Percentiles rank a stretch among this genome's conserved stretches.
Conservation (phyloP, 768 basidiomycete genomes). For the Tubosaeta brunneosetosa region DNA sequence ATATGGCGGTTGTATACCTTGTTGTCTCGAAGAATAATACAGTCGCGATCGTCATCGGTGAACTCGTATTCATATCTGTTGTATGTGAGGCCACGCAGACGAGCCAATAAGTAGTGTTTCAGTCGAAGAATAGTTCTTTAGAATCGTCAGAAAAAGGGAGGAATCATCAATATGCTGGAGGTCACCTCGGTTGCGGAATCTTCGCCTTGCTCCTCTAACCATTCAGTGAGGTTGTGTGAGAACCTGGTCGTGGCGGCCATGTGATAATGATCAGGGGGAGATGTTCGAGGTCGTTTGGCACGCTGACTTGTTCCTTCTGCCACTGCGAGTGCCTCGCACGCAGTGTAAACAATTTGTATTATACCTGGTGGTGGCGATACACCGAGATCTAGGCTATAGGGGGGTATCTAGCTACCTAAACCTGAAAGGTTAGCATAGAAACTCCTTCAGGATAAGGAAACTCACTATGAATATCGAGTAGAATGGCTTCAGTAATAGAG, state of each 20-base stretch:
- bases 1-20: constrained; percentile 16
- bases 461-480: background rate
- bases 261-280: too few relatives aligned
- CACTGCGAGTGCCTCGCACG: too few relatives aligned
- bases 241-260: too few relatives aligned
- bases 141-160: background rate
- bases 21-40: constrained; percentile 17
- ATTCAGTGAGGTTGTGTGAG: too few relatives aligned
- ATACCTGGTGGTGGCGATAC: background rate
- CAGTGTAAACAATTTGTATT: too few relatives aligned
- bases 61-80: constrained; percentile 26
- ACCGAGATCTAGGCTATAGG: background rate
- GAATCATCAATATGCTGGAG: too few relatives aligned
- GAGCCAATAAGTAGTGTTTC: background rate
- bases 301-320: too few relatives aligned
- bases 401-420: background rate
- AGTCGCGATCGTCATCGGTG: constrained; percentile 17
- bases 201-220: too few relatives aligned
- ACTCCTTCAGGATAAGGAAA: background rate
- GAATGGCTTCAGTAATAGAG: background rate
- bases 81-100: background rate
- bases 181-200: too few relatives aligned
- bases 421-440: background rate
- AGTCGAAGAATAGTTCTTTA: background rate
- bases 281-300: too few relatives aligned